Conservation (phyloP, 352 stramenopile species). For the Pythium apleroticum region DNA sequence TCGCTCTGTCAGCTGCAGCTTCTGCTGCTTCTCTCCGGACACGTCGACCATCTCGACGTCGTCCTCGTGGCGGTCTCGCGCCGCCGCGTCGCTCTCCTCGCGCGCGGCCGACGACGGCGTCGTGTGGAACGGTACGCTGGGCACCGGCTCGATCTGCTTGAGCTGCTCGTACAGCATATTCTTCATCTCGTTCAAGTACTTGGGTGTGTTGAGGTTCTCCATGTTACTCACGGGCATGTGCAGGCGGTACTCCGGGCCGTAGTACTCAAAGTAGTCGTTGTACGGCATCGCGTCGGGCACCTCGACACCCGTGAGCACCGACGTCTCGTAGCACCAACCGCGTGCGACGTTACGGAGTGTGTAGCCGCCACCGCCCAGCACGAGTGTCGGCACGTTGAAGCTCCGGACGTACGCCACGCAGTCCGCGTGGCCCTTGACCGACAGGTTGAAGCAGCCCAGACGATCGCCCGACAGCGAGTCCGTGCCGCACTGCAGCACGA, state of each 20-base stretch:
- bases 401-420: constrained; percentile 96
- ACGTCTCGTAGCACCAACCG: constrained; percentile 95
- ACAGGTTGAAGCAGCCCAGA: constrained; percentile 98
- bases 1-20: constrained; percentile 49
- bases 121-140: constrained; percentile 95
- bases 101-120: constrained; percentile 55
- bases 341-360: constrained; percentile 97
- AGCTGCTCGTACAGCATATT: constrained; percentile 94
- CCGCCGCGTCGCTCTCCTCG: constrained; percentile 47
- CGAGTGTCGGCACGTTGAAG: constrained; percentile 96
- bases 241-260: constrained; percentile 96
- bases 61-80: constrained; percentile 60
- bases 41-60: constrained; percentile 68
- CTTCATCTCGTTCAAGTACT: constrained; percentile 91
- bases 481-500: constrained; percentile 98
- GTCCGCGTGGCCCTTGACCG: constrained; percentile 95
- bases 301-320: constrained; percentile 92
- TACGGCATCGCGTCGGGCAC: constrained; percentile 96
- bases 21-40: constrained; percentile 55
- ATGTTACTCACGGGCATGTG: constrained; percentile 97
- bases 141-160: constrained; percentile 93
- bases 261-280: constrained; percentile 99
- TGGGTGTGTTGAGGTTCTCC: constrained; percentile 96
- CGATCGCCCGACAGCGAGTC: constrained; percentile 98
- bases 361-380: constrained; percentile 97